These are phyloP conservation scores for Boletus rubropictus DNA, from an alignment of 768 basidiomycete species.

Conservation along the genomic window DNA sequence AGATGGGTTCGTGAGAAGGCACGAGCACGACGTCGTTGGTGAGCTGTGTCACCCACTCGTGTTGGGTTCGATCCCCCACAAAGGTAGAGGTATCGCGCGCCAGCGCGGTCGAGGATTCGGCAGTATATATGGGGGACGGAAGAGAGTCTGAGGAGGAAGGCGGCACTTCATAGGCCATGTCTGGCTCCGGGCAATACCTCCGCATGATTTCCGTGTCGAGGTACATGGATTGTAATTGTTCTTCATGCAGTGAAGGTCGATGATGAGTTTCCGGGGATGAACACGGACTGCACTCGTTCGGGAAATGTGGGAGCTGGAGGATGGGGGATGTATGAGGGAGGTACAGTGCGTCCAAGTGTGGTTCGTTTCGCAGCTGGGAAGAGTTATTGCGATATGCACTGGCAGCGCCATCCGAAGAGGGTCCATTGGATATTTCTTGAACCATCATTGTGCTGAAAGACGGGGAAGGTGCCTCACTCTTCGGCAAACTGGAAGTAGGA, in stretches of 20 bases:
- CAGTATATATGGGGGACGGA: conserved; percentile 18
- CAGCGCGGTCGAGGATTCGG: conserved; percentile 9
- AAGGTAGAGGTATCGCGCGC: conserved; percentile 12
- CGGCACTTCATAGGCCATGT: conserved; percentile 11
- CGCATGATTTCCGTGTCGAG: conserved; percentile 21
- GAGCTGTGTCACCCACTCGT: conserved; percentile 13
- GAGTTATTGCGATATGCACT: conserved; percentile 4
- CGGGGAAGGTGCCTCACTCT: conserved; percentile 26
- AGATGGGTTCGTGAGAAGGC: conserved; percentile 14
- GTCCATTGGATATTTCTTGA: not conserved
- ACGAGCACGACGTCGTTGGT: conserved; percentile 13
- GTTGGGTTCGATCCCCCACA: conserved; percentile 7
- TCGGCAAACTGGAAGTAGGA: conserved; percentile 24
- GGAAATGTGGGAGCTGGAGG: conserved; percentile 16
- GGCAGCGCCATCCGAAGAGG: conserved; percentile 17
- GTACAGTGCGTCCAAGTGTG: conserved; percentile 16
- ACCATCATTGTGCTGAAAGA: conserved; percentile 27
- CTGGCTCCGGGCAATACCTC: conserved; percentile 17
- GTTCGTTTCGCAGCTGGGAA: conserved; percentile 8
- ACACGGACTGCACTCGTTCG: conserved; percentile 13
- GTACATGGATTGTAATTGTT: conserved; percentile 18
- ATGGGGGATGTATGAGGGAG: conserved; percentile 17
- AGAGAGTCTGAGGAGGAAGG: conserved; percentile 5
- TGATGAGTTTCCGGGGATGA: conserved; percentile 9
- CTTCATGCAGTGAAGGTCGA: conserved; percentile 19